Evolutionary conservation across 2,329 filamentous ascomycete genomes (phyloP).

Genomic region (Orbilia quercus): DNA sequence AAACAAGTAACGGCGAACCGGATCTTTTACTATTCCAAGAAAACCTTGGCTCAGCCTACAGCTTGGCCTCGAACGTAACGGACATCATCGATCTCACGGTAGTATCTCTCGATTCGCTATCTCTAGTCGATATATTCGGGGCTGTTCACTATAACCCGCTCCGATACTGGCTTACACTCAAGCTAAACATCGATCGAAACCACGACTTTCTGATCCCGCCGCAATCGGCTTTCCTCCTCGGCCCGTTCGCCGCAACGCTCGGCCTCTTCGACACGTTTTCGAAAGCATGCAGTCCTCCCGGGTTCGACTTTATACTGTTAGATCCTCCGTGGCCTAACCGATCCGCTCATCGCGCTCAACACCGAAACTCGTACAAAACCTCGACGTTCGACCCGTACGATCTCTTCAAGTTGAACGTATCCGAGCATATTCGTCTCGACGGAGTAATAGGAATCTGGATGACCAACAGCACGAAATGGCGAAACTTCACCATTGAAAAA

Average conservation of each 20-base stretch:
- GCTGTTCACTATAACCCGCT: constrained; percentile 39
- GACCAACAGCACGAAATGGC: constrained; percentile 74
- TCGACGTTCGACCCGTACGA: constrained; percentile 65
- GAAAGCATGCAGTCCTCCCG: constrained; percentile 33
- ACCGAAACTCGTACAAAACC: constrained; percentile 65
- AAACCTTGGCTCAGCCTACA: constrained; percentile 30
- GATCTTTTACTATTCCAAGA: constrained; percentile 40
- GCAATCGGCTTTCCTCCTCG: constrained; percentile 58
- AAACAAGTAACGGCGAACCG: constrained; percentile 13
- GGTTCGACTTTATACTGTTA: constrained; percentile 76
- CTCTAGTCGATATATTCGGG: constrained; percentile 46
- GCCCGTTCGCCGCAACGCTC: constrained; percentile 49
- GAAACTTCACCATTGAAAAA: constrained; percentile 70
- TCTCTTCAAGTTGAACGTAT: constrained; percentile 71
- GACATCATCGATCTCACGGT: constrained; percentile 20
- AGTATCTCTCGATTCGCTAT: constrained; percentile 34
- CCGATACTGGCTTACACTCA: constrained; percentile 38
- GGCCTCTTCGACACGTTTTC: constrained; percentile 40
- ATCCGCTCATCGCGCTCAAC: constrained; percentile 72
- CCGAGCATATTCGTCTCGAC: constrained; percentile 67
- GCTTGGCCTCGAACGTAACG: constrained; percentile 7
- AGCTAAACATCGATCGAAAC: constrained; percentile 30
- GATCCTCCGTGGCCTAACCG: constrained; percentile 87
- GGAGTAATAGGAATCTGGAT: constrained; percentile 79
- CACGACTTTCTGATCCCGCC: constrained; percentile 58